These are phyloP conservation scores for Russula olivacea DNA, from an alignment of 768 basidiomycete genomes.

Conservation along the genomic window DNA sequence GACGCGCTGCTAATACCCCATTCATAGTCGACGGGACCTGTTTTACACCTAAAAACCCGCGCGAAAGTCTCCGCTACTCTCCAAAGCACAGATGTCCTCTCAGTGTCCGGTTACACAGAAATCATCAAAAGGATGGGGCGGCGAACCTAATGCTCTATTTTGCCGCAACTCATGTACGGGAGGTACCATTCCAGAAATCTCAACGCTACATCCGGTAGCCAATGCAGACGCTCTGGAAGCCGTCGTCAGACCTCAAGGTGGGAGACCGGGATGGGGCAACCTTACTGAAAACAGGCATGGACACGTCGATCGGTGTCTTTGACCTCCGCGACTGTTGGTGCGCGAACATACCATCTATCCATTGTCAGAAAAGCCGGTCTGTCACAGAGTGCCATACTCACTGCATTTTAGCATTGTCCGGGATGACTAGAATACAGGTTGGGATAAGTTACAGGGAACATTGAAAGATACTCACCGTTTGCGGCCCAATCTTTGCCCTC, in stretches of 20 bases:
- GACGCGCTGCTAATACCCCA: constrained; percentile 68
- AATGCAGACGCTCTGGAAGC: constrained; percentile 52
- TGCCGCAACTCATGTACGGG: constrained; percentile 56
- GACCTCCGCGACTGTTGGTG: constrained; percentile 58
- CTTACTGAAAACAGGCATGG: constrained; percentile 66
- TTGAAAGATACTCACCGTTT: constrained; percentile 45
- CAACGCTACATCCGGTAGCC: constrained; percentile 57
- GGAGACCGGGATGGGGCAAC: neutral
- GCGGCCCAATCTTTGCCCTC: constrained; percentile 69
- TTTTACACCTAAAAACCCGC: constrained; percentile 52
- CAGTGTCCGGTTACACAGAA: neutral
- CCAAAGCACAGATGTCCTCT: neutral
- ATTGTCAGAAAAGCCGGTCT: neutral
- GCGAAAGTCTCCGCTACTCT: constrained; percentile 57
- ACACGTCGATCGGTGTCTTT: constrained; percentile 54
- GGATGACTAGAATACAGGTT: constrained; percentile 52
- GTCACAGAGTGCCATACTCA: constrained; percentile 31
- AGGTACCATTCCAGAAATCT: constrained; percentile 34
- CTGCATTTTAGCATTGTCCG: constrained; percentile 72
- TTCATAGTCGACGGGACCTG: constrained; percentile 56
- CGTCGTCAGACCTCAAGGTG: constrained; percentile 6
- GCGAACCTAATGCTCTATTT: constrained; percentile 55
- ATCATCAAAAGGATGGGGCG: constrained; percentile 5
- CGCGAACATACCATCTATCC: constrained; percentile 64
- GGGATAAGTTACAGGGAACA: neutral